Evolutionary conservation across 495 filamentous ascomycete species (phyloP).

Genomic region (Entonaema liquescens): DNA sequence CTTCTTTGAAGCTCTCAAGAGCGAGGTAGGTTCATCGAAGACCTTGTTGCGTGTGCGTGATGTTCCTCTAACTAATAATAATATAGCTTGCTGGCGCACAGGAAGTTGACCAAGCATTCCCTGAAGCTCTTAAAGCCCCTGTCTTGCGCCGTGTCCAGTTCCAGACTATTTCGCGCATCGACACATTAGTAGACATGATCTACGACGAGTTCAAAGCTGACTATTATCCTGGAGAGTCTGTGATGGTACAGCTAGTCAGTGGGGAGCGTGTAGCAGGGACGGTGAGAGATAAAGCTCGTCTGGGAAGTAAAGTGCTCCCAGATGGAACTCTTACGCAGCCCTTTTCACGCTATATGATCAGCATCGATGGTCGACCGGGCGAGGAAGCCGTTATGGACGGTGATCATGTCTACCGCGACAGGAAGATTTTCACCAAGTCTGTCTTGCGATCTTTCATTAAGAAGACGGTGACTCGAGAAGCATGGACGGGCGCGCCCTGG

Average conservation of each 20-base stretch:
- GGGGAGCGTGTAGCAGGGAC: conserved; percentile 77
- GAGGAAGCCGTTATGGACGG: conserved; percentile 84
- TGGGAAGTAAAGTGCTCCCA: conserved; percentile 63
- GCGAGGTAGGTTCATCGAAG: conserved; percentile 75
- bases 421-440: conserved; percentile 94
- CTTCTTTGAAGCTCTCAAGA: conserved; percentile 93
- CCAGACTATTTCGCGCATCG: conserved; percentile 87
- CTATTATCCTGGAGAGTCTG: conserved; percentile 91
- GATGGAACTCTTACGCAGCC: conserved; percentile 72
- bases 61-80: conserved; percentile 32
- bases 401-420: conserved; percentile 83
- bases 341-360: conserved; percentile 84
- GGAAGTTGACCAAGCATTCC: conserved; percentile 90
- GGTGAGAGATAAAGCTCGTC: conserved; percentile 87
- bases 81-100: conserved; percentile 81
- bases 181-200: conserved; percentile 76
- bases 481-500: conserved; percentile 96
- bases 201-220: conserved; percentile 88
- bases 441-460: conserved; percentile 94
- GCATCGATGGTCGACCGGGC: conserved; percentile 70
- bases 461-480: conserved; percentile 87
- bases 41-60: neutral
- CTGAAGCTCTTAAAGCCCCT: conserved; percentile 89
- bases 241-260: conserved; percentile 74
- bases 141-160: conserved; percentile 92